Conservation (phyloP, 108 stramenopile species). For the Nitzschia inconspicua region DNA sequence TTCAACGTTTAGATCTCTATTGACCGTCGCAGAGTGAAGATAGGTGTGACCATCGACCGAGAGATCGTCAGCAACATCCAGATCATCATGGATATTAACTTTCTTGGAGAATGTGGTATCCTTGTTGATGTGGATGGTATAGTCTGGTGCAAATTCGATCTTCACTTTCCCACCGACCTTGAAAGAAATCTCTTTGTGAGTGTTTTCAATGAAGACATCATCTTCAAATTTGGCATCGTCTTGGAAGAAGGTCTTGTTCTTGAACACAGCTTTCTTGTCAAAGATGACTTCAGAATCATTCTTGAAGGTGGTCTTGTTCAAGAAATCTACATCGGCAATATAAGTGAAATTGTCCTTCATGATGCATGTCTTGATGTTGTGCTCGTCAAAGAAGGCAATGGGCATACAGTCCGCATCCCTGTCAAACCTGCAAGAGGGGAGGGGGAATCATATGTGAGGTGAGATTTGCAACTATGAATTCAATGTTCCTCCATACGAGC, state of each 20-base stretch:
- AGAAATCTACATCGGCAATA: background rate
- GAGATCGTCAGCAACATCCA: background rate
- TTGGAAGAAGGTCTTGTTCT: conserved; percentile 1
- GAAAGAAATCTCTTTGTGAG: background rate
- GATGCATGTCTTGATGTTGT: background rate
- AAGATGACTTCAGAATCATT: background rate
- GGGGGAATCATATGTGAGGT: too few relatives aligned
- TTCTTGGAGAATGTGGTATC: background rate
- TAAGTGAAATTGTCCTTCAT: background rate
- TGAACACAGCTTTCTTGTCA: background rate
- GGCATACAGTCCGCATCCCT: background rate
- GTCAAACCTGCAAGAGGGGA: too few relatives aligned
- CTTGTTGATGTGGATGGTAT: background rate
- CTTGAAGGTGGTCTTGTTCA: too few relatives aligned
- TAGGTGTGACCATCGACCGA: conserved; percentile 4
- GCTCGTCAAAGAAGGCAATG: background rate
- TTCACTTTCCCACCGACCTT: background rate
- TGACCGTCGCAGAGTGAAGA: too few relatives aligned
- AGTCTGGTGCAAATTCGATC: background rate
- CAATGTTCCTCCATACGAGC: too few relatives aligned
- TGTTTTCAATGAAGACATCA: background rate
- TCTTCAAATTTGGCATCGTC: conserved; percentile 2
- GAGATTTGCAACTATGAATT: too few relatives aligned
- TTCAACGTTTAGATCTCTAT: background rate
- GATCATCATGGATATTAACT: background rate